These are phyloP conservation scores for Metschnikowia picachoensis DNA, from an alignment of 805 yeast species.

Conservation along the genomic window DNA sequence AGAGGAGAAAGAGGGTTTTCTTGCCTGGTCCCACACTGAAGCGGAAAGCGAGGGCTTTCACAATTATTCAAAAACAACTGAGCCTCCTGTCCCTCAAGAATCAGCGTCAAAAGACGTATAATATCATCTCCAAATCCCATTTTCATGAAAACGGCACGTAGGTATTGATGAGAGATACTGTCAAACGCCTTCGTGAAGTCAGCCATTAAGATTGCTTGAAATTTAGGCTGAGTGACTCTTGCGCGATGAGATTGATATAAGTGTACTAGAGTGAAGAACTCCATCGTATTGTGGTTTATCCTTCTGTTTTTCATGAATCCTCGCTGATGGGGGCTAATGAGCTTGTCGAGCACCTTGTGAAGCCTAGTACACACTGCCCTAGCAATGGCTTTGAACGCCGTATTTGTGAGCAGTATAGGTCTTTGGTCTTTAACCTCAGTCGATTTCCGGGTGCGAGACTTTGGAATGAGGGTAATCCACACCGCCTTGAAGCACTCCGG, in stretches of 20 bases:
- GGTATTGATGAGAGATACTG: not conserved
- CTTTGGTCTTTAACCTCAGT: not conserved
- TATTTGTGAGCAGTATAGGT: not conserved
- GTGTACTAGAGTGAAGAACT: slow-evolving; percentile 2
- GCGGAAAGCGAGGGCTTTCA: slow-evolving; percentile 7
- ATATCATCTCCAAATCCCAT: not conserved
- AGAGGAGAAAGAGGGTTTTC: too few species aligned
- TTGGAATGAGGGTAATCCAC: not conserved
- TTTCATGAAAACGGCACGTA: not conserved
- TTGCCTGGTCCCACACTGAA: too few species aligned
- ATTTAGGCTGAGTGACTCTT: not conserved
- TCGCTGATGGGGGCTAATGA: slow-evolving; percentile 2
- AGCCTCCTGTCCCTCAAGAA: slow-evolving; percentile 5
- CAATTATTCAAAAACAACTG: too few species aligned
- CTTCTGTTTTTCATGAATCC: slow-evolving; percentile 3
- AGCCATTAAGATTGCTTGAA: not conserved
- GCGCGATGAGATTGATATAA: not conserved
- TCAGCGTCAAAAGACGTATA: slow-evolving; percentile 3
- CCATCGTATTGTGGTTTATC: slow-evolving; percentile 3
- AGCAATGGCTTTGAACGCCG: not conserved
- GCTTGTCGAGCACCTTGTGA: not conserved
- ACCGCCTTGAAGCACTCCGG: not conserved
- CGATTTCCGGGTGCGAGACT: not conserved
- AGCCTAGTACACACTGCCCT: slow-evolving; percentile 1
- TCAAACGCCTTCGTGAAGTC: slow-evolving; percentile 5